Base-by-base conservation (phyloP, 768 basidiomycete genomes). In the Nevesoporus exiguus region DNA sequence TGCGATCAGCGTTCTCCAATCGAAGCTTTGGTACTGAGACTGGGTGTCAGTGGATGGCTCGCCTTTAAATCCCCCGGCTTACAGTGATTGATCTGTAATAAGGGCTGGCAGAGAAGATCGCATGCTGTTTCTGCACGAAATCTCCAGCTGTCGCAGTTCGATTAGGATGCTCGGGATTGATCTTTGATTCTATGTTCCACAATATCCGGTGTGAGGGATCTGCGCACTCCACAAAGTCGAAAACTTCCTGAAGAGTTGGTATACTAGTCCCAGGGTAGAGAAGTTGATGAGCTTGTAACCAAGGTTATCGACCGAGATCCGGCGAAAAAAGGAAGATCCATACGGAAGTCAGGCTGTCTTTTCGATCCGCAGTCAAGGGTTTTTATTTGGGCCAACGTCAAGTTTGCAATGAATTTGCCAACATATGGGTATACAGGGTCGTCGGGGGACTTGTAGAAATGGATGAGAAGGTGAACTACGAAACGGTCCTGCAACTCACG, bases 151-250 rank as follows among this genome's bases (percentile, higher is more conserved):
- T 66, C 15, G 69, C 72, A 17, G 87, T 87, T 36, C 74, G 72
- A 57, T 80, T 76, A 6, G 80, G 76, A 47, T 73, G 61, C n/a
- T 67, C 73, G 5, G 87, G 72, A 56, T 88, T 77, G 52, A 88
- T 78, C 66, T 89, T 90, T 15, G 86, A 87, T 72, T 92, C 90
- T 57, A 93, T 85, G 65, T 91, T 91, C 80, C 84, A 89, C 34
- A 74, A 69, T 33, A 90, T 76, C 47, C 74, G 71, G 50, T 83
- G 82, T 36, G 79, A 68, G 1, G 83, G 79, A 64, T 90, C 90
- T 7, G 79, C 85, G 57, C 90, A 93, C 39, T 77, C 76, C 8
- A 82, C 87, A 63, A 93, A 91, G 41, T 81, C 79, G 60, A 93
- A 91, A 7, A 90, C 73, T 67, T 92, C 88, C 58, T 76, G 68